A percentile compares a stretch with the other conserved stretches of the same genome.
These are phyloP conservation scores for Lachancea quebecensis DNA, from an alignment of 805 yeast species.

Conservation along the genomic window DNA sequence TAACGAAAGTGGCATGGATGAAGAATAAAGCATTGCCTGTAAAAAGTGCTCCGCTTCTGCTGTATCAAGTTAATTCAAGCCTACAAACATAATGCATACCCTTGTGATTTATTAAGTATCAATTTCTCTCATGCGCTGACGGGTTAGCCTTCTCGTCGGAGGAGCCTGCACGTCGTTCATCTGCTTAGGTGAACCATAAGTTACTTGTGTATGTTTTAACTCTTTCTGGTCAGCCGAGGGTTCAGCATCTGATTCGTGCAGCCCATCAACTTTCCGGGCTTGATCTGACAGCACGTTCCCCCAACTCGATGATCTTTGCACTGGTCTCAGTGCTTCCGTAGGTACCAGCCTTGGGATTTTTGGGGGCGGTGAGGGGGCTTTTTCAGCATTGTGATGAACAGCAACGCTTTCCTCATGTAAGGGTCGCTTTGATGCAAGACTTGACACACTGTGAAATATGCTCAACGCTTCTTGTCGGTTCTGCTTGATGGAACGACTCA, in stretches of 20 bases:
- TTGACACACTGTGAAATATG: background rate
- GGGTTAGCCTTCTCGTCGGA: constrained; percentile 15
- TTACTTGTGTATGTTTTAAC: constrained; percentile 20
- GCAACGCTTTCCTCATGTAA: too few species aligned
- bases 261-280: constrained; percentile 9
- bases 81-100: background rate
- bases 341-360: constrained; percentile 3
- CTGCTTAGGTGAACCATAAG: constrained; percentile 20
- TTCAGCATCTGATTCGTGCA: background rate
- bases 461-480: background rate
- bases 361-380: background rate
- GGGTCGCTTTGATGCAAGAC: too few species aligned
- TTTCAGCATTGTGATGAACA: too few species aligned
- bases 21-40: background rate
- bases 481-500: background rate
- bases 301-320: constrained; percentile 25
- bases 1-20: too few species aligned
- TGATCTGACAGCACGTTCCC: constrained; percentile 24
- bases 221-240: constrained; percentile 5
- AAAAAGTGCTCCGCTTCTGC: background rate
- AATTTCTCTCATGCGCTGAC: constrained; percentile 18
- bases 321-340: constrained; percentile 5
- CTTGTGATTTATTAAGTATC: constrained; percentile 5
- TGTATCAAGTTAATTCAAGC: too few species aligned
- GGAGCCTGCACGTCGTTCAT: constrained; percentile 1